Conservation (phyloP, 441 rosid genomes). For the Euphorbia corollata region DNA sequence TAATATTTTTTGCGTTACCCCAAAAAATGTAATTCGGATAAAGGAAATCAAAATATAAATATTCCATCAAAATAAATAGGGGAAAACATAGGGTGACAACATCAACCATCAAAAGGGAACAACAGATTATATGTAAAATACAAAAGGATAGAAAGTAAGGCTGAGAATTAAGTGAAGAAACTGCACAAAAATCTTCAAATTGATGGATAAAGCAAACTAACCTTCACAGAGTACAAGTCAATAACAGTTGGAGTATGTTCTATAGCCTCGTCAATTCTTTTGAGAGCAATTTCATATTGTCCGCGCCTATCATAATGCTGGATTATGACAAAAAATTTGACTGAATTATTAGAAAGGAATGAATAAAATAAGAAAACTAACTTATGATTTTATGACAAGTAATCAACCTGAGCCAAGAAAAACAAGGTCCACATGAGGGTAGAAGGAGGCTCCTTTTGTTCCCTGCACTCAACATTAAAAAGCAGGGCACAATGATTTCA, state of each 20-base stretch:
- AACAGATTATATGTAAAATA: background rate
- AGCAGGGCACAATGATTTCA: constrained; percentile 15
- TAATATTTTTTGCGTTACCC: background rate
- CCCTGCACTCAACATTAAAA: constrained; percentile 40
- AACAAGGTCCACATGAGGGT: constrained; percentile 90
- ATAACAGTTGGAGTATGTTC: constrained; percentile 95
- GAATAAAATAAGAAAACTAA: constrained; percentile 3
- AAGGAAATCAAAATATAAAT: too few relatives aligned
- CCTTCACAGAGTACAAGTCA: constrained; percentile 94
- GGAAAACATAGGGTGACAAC: background rate
- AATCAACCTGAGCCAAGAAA: constrained; percentile 89
- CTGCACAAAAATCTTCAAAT: constrained; percentile 4
- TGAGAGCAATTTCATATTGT: constrained; percentile 66
- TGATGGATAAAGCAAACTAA: constrained; percentile 26
- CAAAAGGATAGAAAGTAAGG: background rate
- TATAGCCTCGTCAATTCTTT: constrained; percentile 88
- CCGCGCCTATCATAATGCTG: constrained; percentile 98
- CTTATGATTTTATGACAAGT: constrained; percentile 12
- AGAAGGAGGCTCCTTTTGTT: constrained; percentile 87
- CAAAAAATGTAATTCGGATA: too few relatives aligned
- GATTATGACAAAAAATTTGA: constrained; percentile 25
- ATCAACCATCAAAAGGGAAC: constrained; percentile 9
- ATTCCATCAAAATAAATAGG: too few relatives aligned
- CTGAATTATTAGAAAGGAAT: constrained; percentile 12
- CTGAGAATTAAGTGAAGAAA: background rate